Percentiles rank a stretch among this genome's conserved stretches.
phyloP scores from a whole-genome alignment of 352 stramenopile species.

The Globisporangium irregulare region DNA sequence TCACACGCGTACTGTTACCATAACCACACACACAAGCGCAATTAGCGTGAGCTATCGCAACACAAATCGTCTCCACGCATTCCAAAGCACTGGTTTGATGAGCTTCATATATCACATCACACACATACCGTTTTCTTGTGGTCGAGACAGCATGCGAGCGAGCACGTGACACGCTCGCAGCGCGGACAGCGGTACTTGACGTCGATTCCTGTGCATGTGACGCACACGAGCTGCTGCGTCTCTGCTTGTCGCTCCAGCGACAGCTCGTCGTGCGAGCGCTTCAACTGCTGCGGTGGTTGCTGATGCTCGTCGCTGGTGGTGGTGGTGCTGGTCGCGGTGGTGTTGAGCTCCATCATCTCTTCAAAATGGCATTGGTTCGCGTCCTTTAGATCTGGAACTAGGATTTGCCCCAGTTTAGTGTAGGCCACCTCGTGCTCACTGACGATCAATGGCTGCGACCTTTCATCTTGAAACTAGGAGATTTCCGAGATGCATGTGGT shows the following conservation, averaged over 20 bases:
- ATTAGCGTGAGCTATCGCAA: background rate
- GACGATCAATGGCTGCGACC: background rate
- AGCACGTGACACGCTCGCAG: conserved; percentile 84
- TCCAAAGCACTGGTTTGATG: background rate
- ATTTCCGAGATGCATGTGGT: conserved; percentile 6
- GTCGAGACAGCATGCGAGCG: conserved; percentile 65
- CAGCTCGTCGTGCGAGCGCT: conserved; percentile 26
- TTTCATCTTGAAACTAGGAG: conserved; percentile 7
- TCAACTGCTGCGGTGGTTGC: conserved; percentile 13
- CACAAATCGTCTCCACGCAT: background rate
- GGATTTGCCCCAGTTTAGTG: background rate
- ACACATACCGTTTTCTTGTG: conserved; percentile 75
- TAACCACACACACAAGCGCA: background rate
- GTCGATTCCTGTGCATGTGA: conserved; percentile 36
- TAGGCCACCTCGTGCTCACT: background rate
- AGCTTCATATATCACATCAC: background rate
- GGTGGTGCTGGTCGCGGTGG: background rate
- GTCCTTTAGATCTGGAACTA: conserved; percentile 14
- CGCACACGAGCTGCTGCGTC: conserved; percentile 28
- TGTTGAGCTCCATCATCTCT: conserved; percentile 11
- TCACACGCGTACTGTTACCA: conserved; percentile 64
- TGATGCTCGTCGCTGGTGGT: background rate
- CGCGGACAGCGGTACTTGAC: conserved; percentile 87
- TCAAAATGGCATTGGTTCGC: conserved; percentile 14
- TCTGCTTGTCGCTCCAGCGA: conserved; percentile 17